Evolutionary conservation across 495 filamentous ascomycete genomes (phyloP).

Genomic region (Niebla homalea): DNA sequence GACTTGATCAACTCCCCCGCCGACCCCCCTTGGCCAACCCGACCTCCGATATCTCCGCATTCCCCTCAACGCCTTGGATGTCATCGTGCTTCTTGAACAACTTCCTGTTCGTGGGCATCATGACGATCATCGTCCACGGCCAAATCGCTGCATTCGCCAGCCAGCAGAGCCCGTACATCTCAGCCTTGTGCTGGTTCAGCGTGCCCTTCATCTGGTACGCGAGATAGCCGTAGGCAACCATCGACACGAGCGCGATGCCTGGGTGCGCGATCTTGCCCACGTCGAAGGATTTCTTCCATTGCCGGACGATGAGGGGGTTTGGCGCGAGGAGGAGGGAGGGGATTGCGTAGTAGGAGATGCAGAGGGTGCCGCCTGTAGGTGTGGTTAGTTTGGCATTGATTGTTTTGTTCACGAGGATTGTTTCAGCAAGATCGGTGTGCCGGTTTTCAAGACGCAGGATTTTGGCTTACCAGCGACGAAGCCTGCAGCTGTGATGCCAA

Average conservation of each 20-base stretch:
- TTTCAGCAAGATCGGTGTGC: not conserved
- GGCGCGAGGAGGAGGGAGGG: constrained; percentile 42
- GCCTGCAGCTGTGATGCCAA: constrained; percentile 34
- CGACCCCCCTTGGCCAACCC: constrained; percentile 22
- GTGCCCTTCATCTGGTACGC: constrained; percentile 22
- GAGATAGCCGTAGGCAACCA: constrained; percentile 31
- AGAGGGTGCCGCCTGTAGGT: constrained; percentile 25
- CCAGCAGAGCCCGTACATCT: constrained; percentile 32
- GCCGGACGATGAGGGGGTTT: constrained; percentile 33
- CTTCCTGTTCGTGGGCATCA: constrained; percentile 30
- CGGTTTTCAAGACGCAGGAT: not conserved
- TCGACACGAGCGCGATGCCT: constrained; percentile 18
- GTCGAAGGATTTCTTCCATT: constrained; percentile 32
- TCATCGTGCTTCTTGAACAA: constrained; percentile 24
- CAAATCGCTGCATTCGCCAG: constrained; percentile 27
- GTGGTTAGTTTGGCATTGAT: not conserved
- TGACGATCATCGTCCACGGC: constrained; percentile 36
- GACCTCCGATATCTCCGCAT: constrained; percentile 21
- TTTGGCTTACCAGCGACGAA: constrained; percentile 20
- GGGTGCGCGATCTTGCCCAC: constrained; percentile 25
- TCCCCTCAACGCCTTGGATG: constrained; percentile 16
- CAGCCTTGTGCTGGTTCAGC: constrained; percentile 11
- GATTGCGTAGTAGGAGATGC: constrained; percentile 29
- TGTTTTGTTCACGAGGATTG: not conserved
- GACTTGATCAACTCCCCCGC: constrained; percentile 36